phyloP scores from a whole-genome alignment of 2,329 filamentous ascomycete species.

The Ilyonectria mors-panacis region DNA sequence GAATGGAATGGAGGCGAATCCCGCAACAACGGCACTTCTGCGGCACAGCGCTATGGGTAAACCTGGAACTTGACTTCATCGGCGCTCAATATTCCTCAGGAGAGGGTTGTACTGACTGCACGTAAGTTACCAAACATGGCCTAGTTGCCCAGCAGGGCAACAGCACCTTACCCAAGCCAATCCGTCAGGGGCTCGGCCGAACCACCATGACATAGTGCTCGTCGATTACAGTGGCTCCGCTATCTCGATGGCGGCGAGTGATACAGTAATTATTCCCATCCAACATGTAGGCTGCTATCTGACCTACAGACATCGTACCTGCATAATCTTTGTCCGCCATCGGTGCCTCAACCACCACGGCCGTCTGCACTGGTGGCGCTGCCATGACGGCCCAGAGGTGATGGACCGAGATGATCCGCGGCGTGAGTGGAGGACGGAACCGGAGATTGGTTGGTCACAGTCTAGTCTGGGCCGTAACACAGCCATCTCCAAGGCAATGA shows the following conservation, averaged over 20 bases:
- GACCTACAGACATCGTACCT: background rate
- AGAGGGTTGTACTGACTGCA: background rate
- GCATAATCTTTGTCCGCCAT: slow-evolving; percentile 5
- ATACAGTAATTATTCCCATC: background rate
- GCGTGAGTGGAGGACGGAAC: background rate
- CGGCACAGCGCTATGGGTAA: slow-evolving; percentile 15
- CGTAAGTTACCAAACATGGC: background rate
- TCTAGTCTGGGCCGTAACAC: slow-evolving; percentile 25
- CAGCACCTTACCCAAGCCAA: background rate
- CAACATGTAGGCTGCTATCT: background rate
- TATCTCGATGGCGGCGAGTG: background rate
- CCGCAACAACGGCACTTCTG: slow-evolving; percentile 24
- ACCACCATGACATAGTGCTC: background rate
- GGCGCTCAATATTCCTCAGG: slow-evolving; percentile 1
- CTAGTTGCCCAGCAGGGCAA: slow-evolving; percentile 4
- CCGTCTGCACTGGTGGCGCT: slow-evolving; percentile 9
- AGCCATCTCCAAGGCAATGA: slow-evolving; percentile 25
- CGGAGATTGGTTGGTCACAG: slow-evolving; percentile 21
- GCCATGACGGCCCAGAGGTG: slow-evolving; percentile 11
- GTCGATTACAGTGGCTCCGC: slow-evolving; percentile 1
- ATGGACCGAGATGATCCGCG: slow-evolving; percentile 20
- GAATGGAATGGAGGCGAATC: slow-evolving; percentile 21
- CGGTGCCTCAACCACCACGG: background rate
- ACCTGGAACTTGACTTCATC: slow-evolving; percentile 2
- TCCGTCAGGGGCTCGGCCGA: slow-evolving; percentile 2